Evolutionary conservation across 371 early-diverging fungal species (phyloP), one percentile per base, ranked within the genome.

Genomic region (Rhizomucor pusillus): DNA sequence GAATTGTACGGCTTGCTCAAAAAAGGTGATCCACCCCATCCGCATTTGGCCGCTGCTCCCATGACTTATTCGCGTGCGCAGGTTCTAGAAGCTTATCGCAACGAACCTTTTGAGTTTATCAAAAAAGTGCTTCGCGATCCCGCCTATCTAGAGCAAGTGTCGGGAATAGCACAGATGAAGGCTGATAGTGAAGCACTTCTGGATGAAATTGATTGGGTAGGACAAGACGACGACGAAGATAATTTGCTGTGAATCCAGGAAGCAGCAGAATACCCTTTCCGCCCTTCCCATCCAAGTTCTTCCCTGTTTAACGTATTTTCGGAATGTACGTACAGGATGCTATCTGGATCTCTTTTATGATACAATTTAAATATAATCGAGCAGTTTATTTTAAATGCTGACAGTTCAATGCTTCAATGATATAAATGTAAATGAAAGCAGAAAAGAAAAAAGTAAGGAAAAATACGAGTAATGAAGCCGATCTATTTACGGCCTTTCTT

Each of bases 1-100:
- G 52, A 71, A 84, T 43, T 98, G 98, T 66, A 93, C 93, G 1
- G 98, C 94, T 5, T 98, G 98, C 56, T 95, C 95, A 13, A 71
- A 78, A 34, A 70, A 65, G 52, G 84, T 88, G 60, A 53, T 7
- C 29, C 29, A 7, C 29, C 7, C 29, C 7, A 29, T 7, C 29
- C 5, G 29, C 29, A 29, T 29, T 29, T 29, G 29, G 7, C 29
- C 29, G 29, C 29, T 7, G 5, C 7, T 29, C 29, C 29, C 29
- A 47, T 47, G 29, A 47, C 7, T 16, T 47, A 34, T 5, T 12
- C 29, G 33, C 33, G 13, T 47, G 47, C 25, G 11, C 59, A 75
- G 78, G 67, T 93, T 6, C 47, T 90, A 7, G 63, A 69, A 11
- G 81, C 79, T 13, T 97, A 90, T 68, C 63, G 71, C 3, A 45